Evolutionary conservation across 2,329 filamentous ascomycete species (phyloP).

Genomic region (Aspergillus amoenus): DNA sequence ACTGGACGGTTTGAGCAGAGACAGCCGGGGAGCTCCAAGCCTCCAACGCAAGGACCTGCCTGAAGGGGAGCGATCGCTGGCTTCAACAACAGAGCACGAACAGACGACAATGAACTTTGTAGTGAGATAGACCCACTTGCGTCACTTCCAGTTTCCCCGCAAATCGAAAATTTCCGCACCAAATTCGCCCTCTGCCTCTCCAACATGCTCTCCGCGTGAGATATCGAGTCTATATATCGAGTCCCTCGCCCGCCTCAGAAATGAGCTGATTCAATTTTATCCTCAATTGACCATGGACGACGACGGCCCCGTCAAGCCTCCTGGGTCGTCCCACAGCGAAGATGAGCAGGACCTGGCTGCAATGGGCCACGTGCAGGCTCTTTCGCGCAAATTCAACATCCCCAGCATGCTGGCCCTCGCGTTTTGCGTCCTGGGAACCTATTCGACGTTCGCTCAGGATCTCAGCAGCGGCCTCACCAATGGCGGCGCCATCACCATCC

Average conservation of each 20-base stretch:
- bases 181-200: no score
- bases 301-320: neutral
- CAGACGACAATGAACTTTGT: no score
- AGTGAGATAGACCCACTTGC: no score
- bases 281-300: neutral
- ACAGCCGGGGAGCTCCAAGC: no score
- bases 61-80: no score
- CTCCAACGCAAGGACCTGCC: no score
- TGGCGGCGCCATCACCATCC: constrained; percentile 66
- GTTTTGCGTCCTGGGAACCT: constrained; percentile 59
- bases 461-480: constrained; percentile 54
- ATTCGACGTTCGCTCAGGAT: constrained; percentile 58
- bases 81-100: no score
- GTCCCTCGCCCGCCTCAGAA: neutral
- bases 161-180: neutral
- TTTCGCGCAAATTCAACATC: constrained; percentile 51
- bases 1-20: no score
- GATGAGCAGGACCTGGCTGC: constrained; percentile 44
- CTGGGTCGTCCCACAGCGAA: constrained; percentile 15
- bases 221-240: neutral
- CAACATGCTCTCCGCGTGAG: no score
- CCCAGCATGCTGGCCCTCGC: constrained; percentile 60
- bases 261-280: neutral
- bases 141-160: no score
- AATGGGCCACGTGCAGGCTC: constrained; percentile 45